Percentiles rank a stretch among this genome's conserved stretches.
These are phyloP conservation scores for Alternaria triticimaculans DNA, from an alignment of 2,329 filamentous ascomycete species.

Conservation along the genomic window DNA sequence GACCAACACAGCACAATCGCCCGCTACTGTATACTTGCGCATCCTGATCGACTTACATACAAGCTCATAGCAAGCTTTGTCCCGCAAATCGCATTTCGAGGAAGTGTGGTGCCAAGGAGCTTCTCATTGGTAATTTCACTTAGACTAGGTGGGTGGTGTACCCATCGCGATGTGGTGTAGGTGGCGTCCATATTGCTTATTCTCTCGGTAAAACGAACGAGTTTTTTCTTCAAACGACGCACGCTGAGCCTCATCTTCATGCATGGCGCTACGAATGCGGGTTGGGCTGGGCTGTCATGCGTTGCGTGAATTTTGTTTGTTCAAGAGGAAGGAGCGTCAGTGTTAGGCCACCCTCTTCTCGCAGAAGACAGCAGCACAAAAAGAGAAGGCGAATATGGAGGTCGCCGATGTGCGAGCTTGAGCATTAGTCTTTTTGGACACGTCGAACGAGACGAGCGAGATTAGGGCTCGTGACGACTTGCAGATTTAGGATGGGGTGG, in stretches of 20 bases:
- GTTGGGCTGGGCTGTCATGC: constrained; percentile 2
- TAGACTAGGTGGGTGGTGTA: background rate
- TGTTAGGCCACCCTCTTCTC: background rate
- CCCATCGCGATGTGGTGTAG: background rate
- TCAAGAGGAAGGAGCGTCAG: background rate
- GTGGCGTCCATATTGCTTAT: constrained; percentile 23
- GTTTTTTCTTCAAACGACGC: background rate
- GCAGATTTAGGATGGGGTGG: background rate
- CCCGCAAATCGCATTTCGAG: background rate
- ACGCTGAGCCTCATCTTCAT: constrained; percentile 23
- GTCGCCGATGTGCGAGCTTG: constrained; percentile 15
- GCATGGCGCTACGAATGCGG: constrained; percentile 7
- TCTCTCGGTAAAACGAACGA: constrained; percentile 7
- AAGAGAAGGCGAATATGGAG: constrained; percentile 2
- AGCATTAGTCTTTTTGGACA: background rate
- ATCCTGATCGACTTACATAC: background rate
- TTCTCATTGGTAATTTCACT: background rate
- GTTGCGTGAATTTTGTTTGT: constrained; percentile 1
- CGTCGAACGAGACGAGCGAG: background rate
- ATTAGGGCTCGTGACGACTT: constrained; percentile 11
- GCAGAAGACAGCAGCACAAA: background rate
- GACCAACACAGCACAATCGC: background rate
- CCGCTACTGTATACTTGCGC: background rate
- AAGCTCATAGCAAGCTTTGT: background rate
- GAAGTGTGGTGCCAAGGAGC: background rate